These are phyloP conservation scores for Fusarium longipes DNA, from an alignment of 2,329 filamentous ascomycete species.

Conservation along the genomic window DNA sequence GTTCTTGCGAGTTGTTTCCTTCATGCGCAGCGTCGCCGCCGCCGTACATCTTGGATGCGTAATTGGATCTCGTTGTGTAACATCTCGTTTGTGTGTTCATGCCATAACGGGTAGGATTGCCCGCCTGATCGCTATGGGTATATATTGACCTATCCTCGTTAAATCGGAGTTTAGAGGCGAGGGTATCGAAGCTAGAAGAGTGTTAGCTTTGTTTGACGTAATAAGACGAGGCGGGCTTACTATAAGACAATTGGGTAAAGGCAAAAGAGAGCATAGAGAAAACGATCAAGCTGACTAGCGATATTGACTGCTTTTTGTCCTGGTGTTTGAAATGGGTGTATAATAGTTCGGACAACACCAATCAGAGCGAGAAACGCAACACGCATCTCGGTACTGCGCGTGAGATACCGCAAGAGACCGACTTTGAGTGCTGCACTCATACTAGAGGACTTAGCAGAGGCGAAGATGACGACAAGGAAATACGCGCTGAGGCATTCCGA, in stretches of 20 bases:
- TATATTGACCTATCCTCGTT: slow-evolving; percentile 22
- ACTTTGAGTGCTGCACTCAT: slow-evolving; percentile 46
- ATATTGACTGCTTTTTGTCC: slow-evolving; percentile 52
- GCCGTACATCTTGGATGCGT: slow-evolving; percentile 6
- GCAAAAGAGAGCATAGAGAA: slow-evolving; percentile 55
- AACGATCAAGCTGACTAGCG: slow-evolving; percentile 55
- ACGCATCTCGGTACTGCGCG: slow-evolving; percentile 54
- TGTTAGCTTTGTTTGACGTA: background rate
- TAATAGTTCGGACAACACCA: slow-evolving; percentile 54
- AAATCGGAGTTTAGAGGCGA: slow-evolving; percentile 49
- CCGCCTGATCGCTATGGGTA: slow-evolving; percentile 19
- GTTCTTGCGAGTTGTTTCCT: slow-evolving; percentile 21
- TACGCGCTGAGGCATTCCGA: slow-evolving; percentile 54
- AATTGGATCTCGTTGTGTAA: slow-evolving; percentile 20
- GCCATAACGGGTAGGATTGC: background rate
- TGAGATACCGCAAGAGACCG: slow-evolving; percentile 53
- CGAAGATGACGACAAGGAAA: slow-evolving; percentile 54
- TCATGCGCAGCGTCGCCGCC: background rate
- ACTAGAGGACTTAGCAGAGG: slow-evolving; percentile 44
- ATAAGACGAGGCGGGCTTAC: slow-evolving; percentile 38
- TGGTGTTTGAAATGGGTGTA: slow-evolving; percentile 53
- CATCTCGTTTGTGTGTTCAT: slow-evolving; percentile 25
- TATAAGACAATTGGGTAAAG: slow-evolving; percentile 55
- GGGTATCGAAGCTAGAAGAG: slow-evolving; percentile 46
- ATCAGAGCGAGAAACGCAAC: slow-evolving; percentile 53